Base-by-base conservation (phyloP, 345 rosid genomes). In the Toxicodendron radicans region DNA sequence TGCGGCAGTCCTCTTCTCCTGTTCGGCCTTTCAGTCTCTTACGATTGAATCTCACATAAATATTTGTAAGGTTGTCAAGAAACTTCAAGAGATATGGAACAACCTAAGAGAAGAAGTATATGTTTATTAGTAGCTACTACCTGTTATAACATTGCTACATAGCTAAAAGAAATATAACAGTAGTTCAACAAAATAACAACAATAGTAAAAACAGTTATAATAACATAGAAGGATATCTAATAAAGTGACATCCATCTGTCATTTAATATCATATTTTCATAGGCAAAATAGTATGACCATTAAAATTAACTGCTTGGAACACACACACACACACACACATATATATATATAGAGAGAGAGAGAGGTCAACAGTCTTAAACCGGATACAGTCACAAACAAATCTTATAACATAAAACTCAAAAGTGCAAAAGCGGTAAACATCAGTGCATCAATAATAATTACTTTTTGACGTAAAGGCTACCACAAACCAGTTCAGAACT, bases 1-100 rank as follows among this genome's bases (percentile, higher is more conserved):
- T 89, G 60, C 78, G 85, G 79, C 99, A 96, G 73, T 96, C 99
- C 81, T 86, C 87, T 83, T 93, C 94, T 75, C 90, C 97, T 10
- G 94, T 86, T 77, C 97, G 95, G 70, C 99, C 99, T 85, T 96
- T 96, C 59, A 96, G 81, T 80, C 99, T 89, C 90, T 93, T 96
- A 48, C 98, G 97, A 81, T 96, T 96, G 83, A 93, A 92, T 73
- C 98, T 87, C 27, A 96, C 99, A 85, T 92, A 96, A 78, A 96
- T 86, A 79, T 96, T 96, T 59, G 99, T 96, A 76, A 96, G 97
- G 79, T 85, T 88, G 85, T 93, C 98, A 48, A 96, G 97, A 90
- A 89, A 96, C 86, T 87, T 90, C 83, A 96, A 74, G 67, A 96
- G 97, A 83, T 88, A 87, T 6, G 99, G 98, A 74, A 96, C 98